phyloP scores from a whole-genome alignment of 2,329 filamentous ascomycete genomes.

The Aureobasidium uvarum region DNA sequence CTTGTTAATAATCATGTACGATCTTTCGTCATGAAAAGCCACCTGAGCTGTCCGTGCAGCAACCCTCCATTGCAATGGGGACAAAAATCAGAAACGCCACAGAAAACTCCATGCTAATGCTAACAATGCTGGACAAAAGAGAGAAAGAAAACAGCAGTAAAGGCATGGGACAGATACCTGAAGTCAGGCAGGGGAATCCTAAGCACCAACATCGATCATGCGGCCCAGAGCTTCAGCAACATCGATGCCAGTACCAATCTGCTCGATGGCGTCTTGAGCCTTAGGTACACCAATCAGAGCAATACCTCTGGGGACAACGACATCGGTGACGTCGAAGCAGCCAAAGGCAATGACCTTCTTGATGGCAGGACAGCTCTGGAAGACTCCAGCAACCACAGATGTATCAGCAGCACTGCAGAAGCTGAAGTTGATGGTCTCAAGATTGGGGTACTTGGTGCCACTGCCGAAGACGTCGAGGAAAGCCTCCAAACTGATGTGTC shows the following conservation, averaged over 20 bases:
- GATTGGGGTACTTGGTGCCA: slow-evolving; percentile 62
- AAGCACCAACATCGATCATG: slow-evolving; percentile 35
- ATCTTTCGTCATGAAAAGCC: not conserved
- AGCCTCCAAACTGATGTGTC: slow-evolving; percentile 70
- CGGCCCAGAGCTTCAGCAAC: slow-evolving; percentile 39
- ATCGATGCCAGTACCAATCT: slow-evolving; percentile 45
- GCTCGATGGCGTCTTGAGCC: slow-evolving; percentile 57
- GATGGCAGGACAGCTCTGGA: slow-evolving; percentile 48
- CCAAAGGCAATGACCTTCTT: slow-evolving; percentile 60
- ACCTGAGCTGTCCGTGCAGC: not conserved
- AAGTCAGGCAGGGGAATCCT: not conserved
- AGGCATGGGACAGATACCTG: not conserved
- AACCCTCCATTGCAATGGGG: not conserved
- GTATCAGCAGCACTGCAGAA: slow-evolving; percentile 58
- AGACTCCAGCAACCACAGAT: slow-evolving; percentile 54
- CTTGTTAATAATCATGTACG: not conserved
- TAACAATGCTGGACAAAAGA: not conserved
- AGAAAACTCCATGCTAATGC: slow-evolving; percentile 13
- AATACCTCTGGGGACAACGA: slow-evolving; percentile 57
- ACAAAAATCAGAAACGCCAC: not conserved
- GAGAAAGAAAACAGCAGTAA: not conserved
- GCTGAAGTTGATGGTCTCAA: slow-evolving; percentile 64
- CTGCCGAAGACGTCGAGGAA: slow-evolving; percentile 72
- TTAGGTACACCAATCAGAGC: slow-evolving; percentile 60
- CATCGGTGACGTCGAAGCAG: slow-evolving; percentile 59